Base-by-base conservation (phyloP, 2,329 filamentous ascomycete species). In the Colletotrichum theobromicola region DNA sequence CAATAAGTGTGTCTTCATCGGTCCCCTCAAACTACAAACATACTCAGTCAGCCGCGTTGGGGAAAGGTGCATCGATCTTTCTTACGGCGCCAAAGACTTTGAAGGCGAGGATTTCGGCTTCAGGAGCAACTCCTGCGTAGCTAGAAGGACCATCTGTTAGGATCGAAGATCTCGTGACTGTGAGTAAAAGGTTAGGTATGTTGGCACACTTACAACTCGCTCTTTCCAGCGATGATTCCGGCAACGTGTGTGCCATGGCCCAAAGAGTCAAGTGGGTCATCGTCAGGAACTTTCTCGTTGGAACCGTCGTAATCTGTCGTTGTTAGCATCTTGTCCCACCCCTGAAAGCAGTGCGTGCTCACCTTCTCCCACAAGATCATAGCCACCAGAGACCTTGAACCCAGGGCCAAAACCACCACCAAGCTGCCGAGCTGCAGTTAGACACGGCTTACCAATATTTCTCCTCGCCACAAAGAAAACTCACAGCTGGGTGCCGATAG, bases 241-340 rank as follows among this genome's bases (percentile, higher is more conserved):
- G 79, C 76, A 13, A 80, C 77, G 34, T 80, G 80, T 4, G 78
- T 80, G 8, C 79, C 80, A 21, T 80, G 79, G 3, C 77, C 78
- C 4, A 75, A 42, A 2, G 66, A 55, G 34, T 80, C 79, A 10
- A 78, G 63, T 3, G 79, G 79, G 32, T 81, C 79, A 16, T n/a
- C 68, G 7, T 80, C 79, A 0, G 79, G 79, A 1, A 58, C 35
- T 13, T 66, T 75, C 3, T 64, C 62, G 13, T 68, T 76, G 7
- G 67, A 72, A 18, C 68, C 75, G 35, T 76, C 64, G 24, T 75
- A 75, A 3, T 72, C 72, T 75, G 24, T 1, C 10, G 4, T 7
- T 34, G 26, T 35, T 7, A 60, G 42, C 12, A 26, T 2, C 8
- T 35, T 3, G 60, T 21, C 12, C 12, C 6, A 60, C 13, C 6